Conservation (phyloP, 225 moss, liverwort and hornwort species). For the Bryoerythrophyllum caledonicum region DNA sequence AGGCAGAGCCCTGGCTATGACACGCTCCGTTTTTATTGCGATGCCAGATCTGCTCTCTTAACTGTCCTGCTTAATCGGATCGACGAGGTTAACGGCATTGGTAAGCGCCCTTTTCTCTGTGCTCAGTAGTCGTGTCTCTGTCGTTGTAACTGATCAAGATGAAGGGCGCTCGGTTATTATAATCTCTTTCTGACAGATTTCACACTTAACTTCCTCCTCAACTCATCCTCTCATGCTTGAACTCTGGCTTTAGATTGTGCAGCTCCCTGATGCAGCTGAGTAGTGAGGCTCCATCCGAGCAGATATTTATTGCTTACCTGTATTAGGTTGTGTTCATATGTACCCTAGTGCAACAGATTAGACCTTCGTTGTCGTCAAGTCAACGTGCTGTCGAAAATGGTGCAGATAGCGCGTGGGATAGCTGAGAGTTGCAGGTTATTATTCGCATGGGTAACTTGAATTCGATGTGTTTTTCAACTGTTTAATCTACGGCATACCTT, state of each 20-base stretch:
- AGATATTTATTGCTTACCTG: slow-evolving; percentile 13
- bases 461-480: background rate
- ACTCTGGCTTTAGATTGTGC: background rate
- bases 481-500: background rate
- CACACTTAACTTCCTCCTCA: slow-evolving; percentile 5
- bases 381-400: background rate
- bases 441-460: background rate
- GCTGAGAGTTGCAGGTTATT: background rate
- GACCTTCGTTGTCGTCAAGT: slow-evolving; percentile 6
- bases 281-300: background rate
- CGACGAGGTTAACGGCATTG: slow-evolving; percentile 98
- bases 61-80: slow-evolving; percentile 87
- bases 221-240: background rate
- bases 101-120: slow-evolving; percentile 42
- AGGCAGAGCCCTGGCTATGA: slow-evolving; percentile 54
- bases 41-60: slow-evolving; percentile 87
- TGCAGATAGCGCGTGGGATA: background rate
- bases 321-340: background rate
- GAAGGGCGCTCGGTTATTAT: background rate
- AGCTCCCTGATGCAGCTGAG: background rate
- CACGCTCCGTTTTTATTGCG: slow-evolving; percentile 74
- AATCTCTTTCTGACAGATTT: slow-evolving; percentile 1
- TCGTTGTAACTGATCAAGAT: slow-evolving; percentile 8
- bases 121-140: slow-evolving; percentile 13
- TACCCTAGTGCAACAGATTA: slow-evolving; percentile 2